Conservation (phyloP, 176 grass and related monocot species). For the Themeda triandra region DNA sequence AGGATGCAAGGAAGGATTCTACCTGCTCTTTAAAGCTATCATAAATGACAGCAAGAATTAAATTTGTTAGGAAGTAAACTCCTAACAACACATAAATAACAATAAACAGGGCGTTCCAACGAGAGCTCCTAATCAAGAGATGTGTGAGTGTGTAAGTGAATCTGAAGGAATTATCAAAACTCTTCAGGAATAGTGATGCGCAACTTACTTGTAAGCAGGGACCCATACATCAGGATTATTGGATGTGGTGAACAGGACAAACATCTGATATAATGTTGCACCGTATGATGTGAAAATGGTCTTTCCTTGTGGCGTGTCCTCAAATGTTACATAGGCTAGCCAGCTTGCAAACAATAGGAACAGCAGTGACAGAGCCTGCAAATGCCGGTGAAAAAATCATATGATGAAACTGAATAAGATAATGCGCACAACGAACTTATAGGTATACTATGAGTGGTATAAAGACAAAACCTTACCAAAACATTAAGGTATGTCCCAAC, state of each 20-base stretch:
- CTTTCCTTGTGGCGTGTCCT: constrained; percentile 87
- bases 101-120: constrained; percentile 89
- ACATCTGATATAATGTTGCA: constrained; percentile 93
- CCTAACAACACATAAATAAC: constrained; percentile 85
- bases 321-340: constrained; percentile 96
- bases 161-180: constrained; percentile 34
- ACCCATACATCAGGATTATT: constrained; percentile 99
- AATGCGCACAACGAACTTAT: neutral
- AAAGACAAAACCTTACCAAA: constrained; percentile 64
- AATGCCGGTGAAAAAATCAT: constrained; percentile 14
- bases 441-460: neutral
- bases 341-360: constrained; percentile 96
- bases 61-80: constrained; percentile 99
- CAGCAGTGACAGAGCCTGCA: constrained; percentile 77
- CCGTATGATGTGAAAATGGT: constrained; percentile 72
- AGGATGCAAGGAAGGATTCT: neutral
- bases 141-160: constrained; percentile 5
- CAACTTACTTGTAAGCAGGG: constrained; percentile 95
- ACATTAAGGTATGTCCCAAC: constrained; percentile 84
- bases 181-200: constrained; percentile 22
- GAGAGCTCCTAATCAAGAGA: constrained; percentile 78
- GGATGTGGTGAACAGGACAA: constrained; percentile 96
- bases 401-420: constrained; percentile 4
- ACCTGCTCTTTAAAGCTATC: constrained; percentile 99
- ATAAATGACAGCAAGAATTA: constrained; percentile 98